Evolutionary conservation across 768 basidiomycete genomes (phyloP), one percentile per base, ranked within the genome.

Genomic region (Lentinula sp.): DNA sequence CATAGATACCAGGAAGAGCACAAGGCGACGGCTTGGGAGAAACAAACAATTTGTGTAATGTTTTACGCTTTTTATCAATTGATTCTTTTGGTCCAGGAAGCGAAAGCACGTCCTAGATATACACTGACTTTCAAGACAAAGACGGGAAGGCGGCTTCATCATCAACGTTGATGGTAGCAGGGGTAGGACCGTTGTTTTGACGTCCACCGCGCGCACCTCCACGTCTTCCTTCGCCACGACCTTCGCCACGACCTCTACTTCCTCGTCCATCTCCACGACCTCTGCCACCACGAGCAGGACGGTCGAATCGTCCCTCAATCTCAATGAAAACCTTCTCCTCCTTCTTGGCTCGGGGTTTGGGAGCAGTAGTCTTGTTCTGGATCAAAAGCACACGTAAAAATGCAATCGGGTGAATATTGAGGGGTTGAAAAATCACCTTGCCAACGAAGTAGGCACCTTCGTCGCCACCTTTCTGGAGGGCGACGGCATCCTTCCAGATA

Each of bases 301-400:
- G 93, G 65, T 88, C 88, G 72, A 94, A 95, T 68, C 83, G 90
- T 59, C 86, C 91, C 15, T 97, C 93, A 72, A 98, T 92, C 70
- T 96, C 94, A 70, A 98, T 80, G 77, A 81, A 91, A 67, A 93
- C 85, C 74, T 96, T 97, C 74, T 93, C 91, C 67, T 91, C 87
- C 79, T 93, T 93, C 80, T 92, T 88, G 63, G 84, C 63, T 62
- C 85, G 85, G 51, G 79, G 64, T 76, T 91, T 93, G 73, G 82
- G 83, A 15, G 82, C 70, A 56, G 78, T 67, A 35, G 28, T 35
- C 74, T 86, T 93, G 72, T 77, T 73, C 91, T 95, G 70, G 13
- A 55, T 45, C 37, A 60, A 10, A 23, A 9, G 23, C 2, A 62
- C 54, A 39, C 0, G 37, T 58, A 60, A 64, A 41, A 45, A 13